A percentile compares a stretch with the other conserved stretches of the same genome.
These are phyloP conservation scores for Psilocybe cubensis DNA, from an alignment of 768 basidiomycete genomes.

Conservation along the genomic window DNA sequence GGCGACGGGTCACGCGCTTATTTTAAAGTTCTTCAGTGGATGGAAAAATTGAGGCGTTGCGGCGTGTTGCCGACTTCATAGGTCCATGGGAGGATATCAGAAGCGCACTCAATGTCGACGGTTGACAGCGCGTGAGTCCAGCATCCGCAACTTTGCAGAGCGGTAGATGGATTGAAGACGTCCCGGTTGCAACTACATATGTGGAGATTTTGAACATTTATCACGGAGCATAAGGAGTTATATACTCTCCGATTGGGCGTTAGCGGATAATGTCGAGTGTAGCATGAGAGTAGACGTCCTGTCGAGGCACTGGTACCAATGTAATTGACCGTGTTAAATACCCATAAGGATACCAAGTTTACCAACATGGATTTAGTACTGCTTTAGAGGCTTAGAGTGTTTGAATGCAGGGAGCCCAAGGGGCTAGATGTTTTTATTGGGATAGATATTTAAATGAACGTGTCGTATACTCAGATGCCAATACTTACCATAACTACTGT, in stretches of 20 bases:
- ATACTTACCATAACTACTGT: not conserved
- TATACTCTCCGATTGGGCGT: not conserved
- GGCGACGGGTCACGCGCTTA: not conserved
- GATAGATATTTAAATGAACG: not conserved
- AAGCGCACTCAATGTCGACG: not conserved
- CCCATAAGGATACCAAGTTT: slow-evolving; percentile 5
- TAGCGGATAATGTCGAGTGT: not conserved
- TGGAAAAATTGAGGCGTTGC: not conserved
- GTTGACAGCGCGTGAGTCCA: slow-evolving; percentile 13
- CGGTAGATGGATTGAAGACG: slow-evolving; percentile 3
- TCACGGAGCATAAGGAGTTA: not conserved
- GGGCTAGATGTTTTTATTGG: not conserved
- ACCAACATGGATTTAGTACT: not conserved
- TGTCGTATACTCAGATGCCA: not conserved
- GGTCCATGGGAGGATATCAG: slow-evolving; percentile 5
- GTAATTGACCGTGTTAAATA: not conserved
- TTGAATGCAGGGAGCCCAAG: not conserved
- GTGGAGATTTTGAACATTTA: not conserved
- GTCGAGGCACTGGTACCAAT: slow-evolving; percentile 4
- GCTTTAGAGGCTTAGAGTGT: not conserved
- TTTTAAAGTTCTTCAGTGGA: not conserved
- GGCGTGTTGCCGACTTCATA: not conserved
- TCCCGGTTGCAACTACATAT: slow-evolving; percentile 9
- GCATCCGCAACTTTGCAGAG: not conserved
- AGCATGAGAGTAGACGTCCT: not conserved